phyloP scores from a whole-genome alignment of 2,329 filamentous ascomycete genomes.

The Pochonia chlamydosporia region DNA sequence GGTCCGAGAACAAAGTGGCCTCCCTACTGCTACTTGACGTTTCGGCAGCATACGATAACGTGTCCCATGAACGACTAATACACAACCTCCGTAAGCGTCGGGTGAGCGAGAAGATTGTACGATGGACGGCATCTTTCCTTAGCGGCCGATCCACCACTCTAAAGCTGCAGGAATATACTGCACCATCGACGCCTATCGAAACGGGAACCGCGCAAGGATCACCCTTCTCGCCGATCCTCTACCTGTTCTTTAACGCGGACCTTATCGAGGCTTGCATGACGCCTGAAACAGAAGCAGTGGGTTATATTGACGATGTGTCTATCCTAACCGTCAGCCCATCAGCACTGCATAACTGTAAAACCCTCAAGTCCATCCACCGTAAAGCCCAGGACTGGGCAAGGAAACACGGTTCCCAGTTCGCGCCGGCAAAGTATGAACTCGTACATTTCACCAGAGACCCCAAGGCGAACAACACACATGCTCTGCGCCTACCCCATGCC shows the following conservation, averaged over 20 bases:
- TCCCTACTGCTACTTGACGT: slow-evolving; percentile 13
- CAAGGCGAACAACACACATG: background rate
- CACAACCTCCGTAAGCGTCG: slow-evolving; percentile 12
- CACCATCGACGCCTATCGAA: slow-evolving; percentile 6
- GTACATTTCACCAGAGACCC: slow-evolving; percentile 1
- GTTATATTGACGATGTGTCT: slow-evolving; percentile 9
- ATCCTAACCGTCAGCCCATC: background rate
- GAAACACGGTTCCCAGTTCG: background rate
- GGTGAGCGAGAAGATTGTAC: slow-evolving; percentile 12
- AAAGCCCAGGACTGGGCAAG: background rate
- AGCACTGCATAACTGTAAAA: background rate
- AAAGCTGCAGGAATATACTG: slow-evolving; percentile 10
- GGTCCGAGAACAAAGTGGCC: slow-evolving; percentile 6
- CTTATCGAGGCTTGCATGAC: slow-evolving; percentile 14
- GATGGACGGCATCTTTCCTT: slow-evolving; percentile 16
- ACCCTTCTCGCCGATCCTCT: slow-evolving; percentile 16
- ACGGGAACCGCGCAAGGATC: slow-evolving; percentile 19
- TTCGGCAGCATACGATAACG: slow-evolving; percentile 11
- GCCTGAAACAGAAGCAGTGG: slow-evolving; percentile 7
- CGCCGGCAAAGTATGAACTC: background rate
- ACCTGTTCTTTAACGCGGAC: slow-evolving; percentile 21
- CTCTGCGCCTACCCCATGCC: background rate
- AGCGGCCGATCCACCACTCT: slow-evolving; percentile 10
- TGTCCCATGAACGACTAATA: slow-evolving; percentile 12
- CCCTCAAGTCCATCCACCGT: background rate